phyloP scores from a whole-genome alignment of 2,329 filamentous ascomycete species.

The Colletotrichum zoysiae region DNA sequence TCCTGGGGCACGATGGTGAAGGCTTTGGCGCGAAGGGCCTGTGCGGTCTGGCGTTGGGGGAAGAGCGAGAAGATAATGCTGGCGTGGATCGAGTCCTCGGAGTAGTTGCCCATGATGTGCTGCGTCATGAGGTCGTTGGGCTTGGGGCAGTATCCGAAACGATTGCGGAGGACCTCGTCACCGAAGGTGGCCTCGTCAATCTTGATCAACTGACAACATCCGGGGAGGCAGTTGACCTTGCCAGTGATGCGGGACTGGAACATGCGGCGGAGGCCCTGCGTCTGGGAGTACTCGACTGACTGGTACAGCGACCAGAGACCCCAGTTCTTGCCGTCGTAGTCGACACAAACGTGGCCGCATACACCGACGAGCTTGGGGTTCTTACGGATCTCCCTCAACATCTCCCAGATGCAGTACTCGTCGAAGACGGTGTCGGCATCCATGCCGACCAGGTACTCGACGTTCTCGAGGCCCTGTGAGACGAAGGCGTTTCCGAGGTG shows the following conservation, averaged over 20 bases:
- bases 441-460: constrained; percentile 61
- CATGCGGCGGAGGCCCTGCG: constrained; percentile 60
- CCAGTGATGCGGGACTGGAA: constrained; percentile 63
- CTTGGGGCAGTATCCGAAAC: constrained; percentile 62
- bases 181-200: constrained; percentile 63
- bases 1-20: constrained; percentile 60
- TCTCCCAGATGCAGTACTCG: constrained; percentile 57
- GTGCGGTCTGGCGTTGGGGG: constrained; percentile 58
- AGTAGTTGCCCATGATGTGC: constrained; percentile 63
- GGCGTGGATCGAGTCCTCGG: constrained; percentile 63
- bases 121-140: constrained; percentile 62
- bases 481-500: constrained; percentile 55
- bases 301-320: constrained; percentile 61
- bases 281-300: constrained; percentile 62
- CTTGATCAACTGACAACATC: constrained; percentile 63
- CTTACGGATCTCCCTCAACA: constrained; percentile 58
- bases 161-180: constrained; percentile 58
- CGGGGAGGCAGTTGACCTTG: constrained; percentile 63
- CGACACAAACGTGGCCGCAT: constrained; percentile 62
- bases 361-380: constrained; percentile 60
- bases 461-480: constrained; percentile 53
- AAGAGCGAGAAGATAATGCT: constrained; percentile 61
- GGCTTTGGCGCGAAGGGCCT: constrained; percentile 60
- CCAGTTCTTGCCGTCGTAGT: constrained; percentile 58
- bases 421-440: constrained; percentile 63